A percentile compares a stretch with the other conserved stretches of the same genome.
Evolutionary conservation across 1,284 basidiomycete genomes (phyloP).

Genomic region (Leccinum solheimii): DNA sequence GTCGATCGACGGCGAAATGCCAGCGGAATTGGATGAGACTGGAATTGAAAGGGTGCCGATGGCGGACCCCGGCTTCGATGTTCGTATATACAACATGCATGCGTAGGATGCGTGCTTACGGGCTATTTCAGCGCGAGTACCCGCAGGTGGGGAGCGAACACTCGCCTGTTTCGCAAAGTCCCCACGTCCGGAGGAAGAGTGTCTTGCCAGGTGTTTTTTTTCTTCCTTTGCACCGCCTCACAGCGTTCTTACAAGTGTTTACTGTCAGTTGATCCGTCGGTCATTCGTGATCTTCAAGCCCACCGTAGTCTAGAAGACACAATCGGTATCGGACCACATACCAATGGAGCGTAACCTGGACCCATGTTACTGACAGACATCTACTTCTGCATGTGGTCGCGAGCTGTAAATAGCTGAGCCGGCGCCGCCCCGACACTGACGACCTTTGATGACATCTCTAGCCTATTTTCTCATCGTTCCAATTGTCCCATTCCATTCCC

Average conservation of each 20-base stretch:
- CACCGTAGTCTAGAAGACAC: constrained; percentile 78
- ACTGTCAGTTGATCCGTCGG: constrained; percentile 76
- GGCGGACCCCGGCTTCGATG: constrained; percentile 86
- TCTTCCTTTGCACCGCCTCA: neutral
- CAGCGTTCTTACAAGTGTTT: constrained; percentile 12
- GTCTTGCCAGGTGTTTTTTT: constrained; percentile 70
- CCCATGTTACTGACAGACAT: constrained; percentile 20
- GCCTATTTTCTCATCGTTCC: constrained; percentile 21
- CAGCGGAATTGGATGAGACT: constrained; percentile 75
- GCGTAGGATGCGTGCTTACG: constrained; percentile 22
- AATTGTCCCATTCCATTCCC: constrained; percentile 20
- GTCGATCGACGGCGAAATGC: constrained; percentile 74
- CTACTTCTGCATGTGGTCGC: constrained; percentile 18
- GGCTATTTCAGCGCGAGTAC: constrained; percentile 51
- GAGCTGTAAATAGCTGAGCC: constrained; percentile 29
- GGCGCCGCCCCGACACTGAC: constrained; percentile 22
- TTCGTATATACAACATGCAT: constrained; percentile 44
- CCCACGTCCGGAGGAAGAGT: constrained; percentile 83
- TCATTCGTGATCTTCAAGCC: constrained; percentile 84
- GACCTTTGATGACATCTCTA: constrained; percentile 34
- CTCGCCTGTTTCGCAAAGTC: constrained; percentile 52
- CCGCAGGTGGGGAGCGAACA: constrained; percentile 59
- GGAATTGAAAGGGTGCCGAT: constrained; percentile 86
- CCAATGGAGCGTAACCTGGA: constrained; percentile 32
- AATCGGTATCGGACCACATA: constrained; percentile 33